Conservation (phyloP, 228 moss, liverwort and hornwort genomes). For the Sphagnum magellanicum region DNA sequence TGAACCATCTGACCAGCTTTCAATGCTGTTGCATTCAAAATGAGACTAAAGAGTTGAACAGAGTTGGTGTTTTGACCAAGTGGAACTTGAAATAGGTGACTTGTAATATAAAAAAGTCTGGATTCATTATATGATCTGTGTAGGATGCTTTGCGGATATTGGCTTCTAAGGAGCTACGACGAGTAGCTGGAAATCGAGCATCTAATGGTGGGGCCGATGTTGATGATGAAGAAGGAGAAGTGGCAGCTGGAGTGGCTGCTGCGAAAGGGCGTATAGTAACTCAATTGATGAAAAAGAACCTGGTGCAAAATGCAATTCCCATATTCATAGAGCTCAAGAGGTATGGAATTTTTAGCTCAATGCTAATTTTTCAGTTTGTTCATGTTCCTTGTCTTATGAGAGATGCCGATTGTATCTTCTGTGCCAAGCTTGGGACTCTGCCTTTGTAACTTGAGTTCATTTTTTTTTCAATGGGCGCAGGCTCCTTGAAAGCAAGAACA, state of each 20-base stretch:
- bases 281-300: slow-evolving; percentile 54
- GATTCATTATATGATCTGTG: background rate
- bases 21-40: background rate
- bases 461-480: slow-evolving; percentile 8
- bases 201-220: slow-evolving; percentile 17
- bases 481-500: slow-evolving; percentile 43
- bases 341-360: slow-evolving; percentile 8
- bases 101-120: background rate
- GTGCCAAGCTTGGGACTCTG: too few relatives aligned
- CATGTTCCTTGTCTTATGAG: too few relatives aligned
- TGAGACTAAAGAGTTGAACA: too few relatives aligned
- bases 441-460: too few relatives aligned
- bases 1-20: background rate
- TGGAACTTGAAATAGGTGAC: too few relatives aligned
- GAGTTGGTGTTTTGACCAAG: too few relatives aligned
- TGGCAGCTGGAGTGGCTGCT: slow-evolving; percentile 40
- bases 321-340: slow-evolving; percentile 56
- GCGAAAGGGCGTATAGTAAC: slow-evolving; percentile 56
- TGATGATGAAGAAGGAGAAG: slow-evolving; percentile 33
- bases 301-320: slow-evolving; percentile 54
- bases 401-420: too few relatives aligned
- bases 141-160: slow-evolving; percentile 52
- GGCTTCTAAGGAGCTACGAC: slow-evolving; percentile 43
- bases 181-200: slow-evolving; percentile 14
- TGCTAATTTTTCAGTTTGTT: too few relatives aligned